Base-by-base conservation (phyloP, 768 basidiomycete species). In the Coprinopsis strossmayeri region DNA sequence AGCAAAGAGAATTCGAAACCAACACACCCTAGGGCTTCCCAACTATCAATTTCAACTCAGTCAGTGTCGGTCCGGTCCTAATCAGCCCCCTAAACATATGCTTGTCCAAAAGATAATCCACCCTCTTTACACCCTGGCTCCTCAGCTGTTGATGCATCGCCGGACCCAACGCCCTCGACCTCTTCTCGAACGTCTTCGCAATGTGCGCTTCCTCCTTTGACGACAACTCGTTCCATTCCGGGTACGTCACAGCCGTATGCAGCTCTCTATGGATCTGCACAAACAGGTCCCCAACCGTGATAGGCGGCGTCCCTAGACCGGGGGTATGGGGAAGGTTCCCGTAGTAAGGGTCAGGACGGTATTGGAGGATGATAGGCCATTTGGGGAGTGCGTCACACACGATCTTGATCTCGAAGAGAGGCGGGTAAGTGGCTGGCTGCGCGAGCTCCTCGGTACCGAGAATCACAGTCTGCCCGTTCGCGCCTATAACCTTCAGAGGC, bases 301-400 rank as follows among this genome's bases (percentile, higher is more conserved):
- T 78, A 2, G 74, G 72, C 1, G 69, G 69, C 18, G 57, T 41
- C n/a, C 43, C 26, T 4, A 5, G 9, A 13, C 18, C 28, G 43
- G 43, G 5, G 39, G 63, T 51, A 50, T 40, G 53, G 50, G 51
- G 58, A 23, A 25, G 54, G n/a, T 50, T n/a, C n/a, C n/a, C n/a
- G 45, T 37, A 53, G 47, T 37, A 57, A 44, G 44, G 23, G 42
- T 5, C 27, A 35, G 30, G 58, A 1, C 66, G 63, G 54, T 67
- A 70, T 38, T 71, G 64, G 43, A 86, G 60, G 49, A 76, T 71
- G 45, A 85, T 69, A 12, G 80, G 76, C 82, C 83, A 86, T n/a
- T 73, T 56, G 0, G 79, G 77, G 42, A 82, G 68, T 13, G 57
- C 53, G 44, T 85, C 79, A 57, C 76, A 79, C 0, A 71, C 57